phyloP scores from a whole-genome alignment of 1,284 basidiomycete genomes.

The Sutorius eximius region DNA sequence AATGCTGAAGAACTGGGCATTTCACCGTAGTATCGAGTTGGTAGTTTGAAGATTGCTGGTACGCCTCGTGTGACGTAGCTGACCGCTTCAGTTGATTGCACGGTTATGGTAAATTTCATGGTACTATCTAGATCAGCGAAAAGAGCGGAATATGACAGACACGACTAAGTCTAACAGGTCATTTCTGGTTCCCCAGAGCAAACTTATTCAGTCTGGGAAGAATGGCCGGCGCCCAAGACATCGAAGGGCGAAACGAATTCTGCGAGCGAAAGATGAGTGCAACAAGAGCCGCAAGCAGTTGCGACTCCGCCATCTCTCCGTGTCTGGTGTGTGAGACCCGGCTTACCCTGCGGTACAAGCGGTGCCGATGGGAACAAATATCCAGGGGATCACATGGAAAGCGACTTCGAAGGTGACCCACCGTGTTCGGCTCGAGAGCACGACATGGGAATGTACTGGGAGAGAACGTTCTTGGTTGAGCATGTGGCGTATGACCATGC shows the following conservation, averaged over 20 bases:
- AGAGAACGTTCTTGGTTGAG: not conserved
- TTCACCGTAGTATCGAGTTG: not conserved
- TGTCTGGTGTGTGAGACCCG: not conserved
- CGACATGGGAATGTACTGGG: not conserved
- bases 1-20: not conserved
- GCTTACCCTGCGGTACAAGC: slow-evolving; percentile 1
- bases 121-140: slow-evolving; percentile 1
- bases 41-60: not conserved
- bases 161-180: not conserved
- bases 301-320: not conserved
- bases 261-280: slow-evolving; percentile 4
- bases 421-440: not conserved
- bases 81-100: not conserved
- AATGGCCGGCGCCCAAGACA: not conserved
- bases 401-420: slow-evolving; percentile 3
- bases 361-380: slow-evolving; percentile 5
- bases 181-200: not conserved
- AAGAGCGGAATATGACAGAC: not conserved
- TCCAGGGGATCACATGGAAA: slow-evolving; percentile 3
- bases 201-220: slow-evolving; percentile 8
- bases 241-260: not conserved
- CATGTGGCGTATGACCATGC: not conserved
- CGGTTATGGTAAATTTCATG: not conserved
- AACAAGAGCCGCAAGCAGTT: not conserved
- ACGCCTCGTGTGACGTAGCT: not conserved